Evolutionary conservation across 805 yeast species (phyloP).

Genomic region (Ogataea nitratoaversa): DNA sequence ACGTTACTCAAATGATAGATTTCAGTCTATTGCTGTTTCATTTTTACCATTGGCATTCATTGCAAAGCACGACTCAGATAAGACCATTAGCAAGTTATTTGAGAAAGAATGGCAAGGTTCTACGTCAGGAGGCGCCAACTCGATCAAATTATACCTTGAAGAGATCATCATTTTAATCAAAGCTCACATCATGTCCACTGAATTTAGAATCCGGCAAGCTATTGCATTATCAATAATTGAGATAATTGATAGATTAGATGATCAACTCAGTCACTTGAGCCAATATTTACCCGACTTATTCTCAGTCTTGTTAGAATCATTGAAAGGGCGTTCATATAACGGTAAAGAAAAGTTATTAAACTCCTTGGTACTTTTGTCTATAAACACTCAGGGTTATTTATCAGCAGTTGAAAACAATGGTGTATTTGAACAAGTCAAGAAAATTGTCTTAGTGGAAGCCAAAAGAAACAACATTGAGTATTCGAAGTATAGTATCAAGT

Average conservation of each 20-base stretch:
- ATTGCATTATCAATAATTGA: slow-evolving; percentile 65
- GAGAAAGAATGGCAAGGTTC: slow-evolving; percentile 73
- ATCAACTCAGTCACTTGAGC: slow-evolving; percentile 17
- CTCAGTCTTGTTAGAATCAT: slow-evolving; percentile 51
- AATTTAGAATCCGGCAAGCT: slow-evolving; percentile 62
- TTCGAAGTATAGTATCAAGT: slow-evolving; percentile 49
- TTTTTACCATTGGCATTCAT: slow-evolving; percentile 77
- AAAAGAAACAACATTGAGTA: slow-evolving; percentile 64
- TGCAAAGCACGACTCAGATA: slow-evolving; percentile 63
- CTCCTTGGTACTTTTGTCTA: slow-evolving; percentile 58
- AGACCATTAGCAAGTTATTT: slow-evolving; percentile 44
- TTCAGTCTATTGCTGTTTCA: slow-evolving; percentile 54
- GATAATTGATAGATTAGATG: slow-evolving; percentile 45
- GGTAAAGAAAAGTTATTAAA: slow-evolving; percentile 79
- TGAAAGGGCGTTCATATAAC: slow-evolving; percentile 77
- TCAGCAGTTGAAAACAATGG: slow-evolving; percentile 21
- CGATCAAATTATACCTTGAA: slow-evolving; percentile 60
- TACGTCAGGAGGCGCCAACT: slow-evolving; percentile 67
- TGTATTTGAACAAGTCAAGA: slow-evolving; percentile 35
- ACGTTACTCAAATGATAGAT: slow-evolving; percentile 63
- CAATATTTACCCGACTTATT: slow-evolving; percentile 37
- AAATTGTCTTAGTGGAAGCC: slow-evolving; percentile 54
- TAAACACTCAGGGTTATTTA: slow-evolving; percentile 40
- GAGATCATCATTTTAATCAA: slow-evolving; percentile 61
- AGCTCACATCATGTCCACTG: slow-evolving; percentile 48